Evolutionary conservation across 768 basidiomycete species (phyloP), one percentile per base, ranked within the genome.

Genomic region (Trametes cingulata): DNA sequence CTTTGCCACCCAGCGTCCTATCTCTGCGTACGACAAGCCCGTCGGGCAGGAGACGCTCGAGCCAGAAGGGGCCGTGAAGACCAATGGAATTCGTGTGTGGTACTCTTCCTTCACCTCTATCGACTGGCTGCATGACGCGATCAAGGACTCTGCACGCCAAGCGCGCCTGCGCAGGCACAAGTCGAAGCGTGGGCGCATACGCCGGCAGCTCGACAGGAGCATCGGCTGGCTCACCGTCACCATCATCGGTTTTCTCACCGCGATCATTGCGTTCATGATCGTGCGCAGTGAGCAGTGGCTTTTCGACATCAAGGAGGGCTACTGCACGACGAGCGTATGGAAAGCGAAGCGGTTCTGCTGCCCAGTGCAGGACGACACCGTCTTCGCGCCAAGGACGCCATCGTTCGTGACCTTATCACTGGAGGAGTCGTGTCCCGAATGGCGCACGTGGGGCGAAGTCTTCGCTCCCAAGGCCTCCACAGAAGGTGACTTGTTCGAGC

Each of bases 71-170:
- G 87, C 85, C 57, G 79, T 85, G 33, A 86, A 84, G 68, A 85
- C 85, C 49, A 96, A 96, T 65, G 95, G 95, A 36, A 86, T 93
- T 57, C 88, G 93, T 25, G 91, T 94, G n/a, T 91, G 88, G 92
- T 94, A 93, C 72, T 86, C 89, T 12, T 91, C 90, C 2, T 96
- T 87, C 76, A 87, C 91, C 0, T 93, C 91, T 19, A 89, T 96
- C 57, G 95, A 98, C 73, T 98, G 95, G 96, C 78, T 98, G 54
- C 96, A 98, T 68, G 96, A 98, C 76, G 84, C 92, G 40, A 93
- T 98, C 77, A 95, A 97, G 73, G 93, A 96, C 69, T 93, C 93
- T 0, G 83, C 84, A 8, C 89, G 95, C 27, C 88, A 90, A 64
- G 83, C 88, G 35, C 81, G 84, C 50, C 78, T 96, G 17, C 80